phyloP scores from a whole-genome alignment of 106 monocot species.

The Dactylorhiza incarnata region DNA sequence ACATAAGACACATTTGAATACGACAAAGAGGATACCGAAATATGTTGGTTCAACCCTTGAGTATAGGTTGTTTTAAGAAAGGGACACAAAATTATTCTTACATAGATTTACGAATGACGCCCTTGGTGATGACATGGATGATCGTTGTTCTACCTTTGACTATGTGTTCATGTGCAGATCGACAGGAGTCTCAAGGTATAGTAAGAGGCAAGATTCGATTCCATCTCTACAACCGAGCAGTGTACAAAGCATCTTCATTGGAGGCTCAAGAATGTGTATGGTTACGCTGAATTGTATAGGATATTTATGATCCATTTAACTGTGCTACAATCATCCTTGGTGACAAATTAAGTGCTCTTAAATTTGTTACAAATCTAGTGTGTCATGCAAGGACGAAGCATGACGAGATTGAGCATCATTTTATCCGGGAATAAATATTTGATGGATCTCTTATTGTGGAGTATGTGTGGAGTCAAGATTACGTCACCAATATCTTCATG shows the following conservation, averaged over 20 bases:
- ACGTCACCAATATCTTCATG: neutral
- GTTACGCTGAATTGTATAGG: neutral
- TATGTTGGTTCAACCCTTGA: too few species aligned
- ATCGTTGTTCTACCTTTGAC: too few species aligned
- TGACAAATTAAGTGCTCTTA: neutral
- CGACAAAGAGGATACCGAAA: too few species aligned
- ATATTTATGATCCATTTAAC: neutral
- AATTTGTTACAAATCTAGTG: neutral
- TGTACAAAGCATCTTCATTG: neutral
- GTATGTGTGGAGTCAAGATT: neutral
- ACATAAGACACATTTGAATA: too few species aligned
- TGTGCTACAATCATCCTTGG: neutral
- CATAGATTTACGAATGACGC: too few species aligned
- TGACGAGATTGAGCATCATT: neutral
- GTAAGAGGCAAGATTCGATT: too few species aligned
- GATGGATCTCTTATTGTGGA: neutral
- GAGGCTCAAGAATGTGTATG: neutral
- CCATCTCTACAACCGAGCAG: neutral
- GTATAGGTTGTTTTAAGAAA: neutral
- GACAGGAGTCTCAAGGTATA: too few species aligned
- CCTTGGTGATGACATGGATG: too few species aligned
- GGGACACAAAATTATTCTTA: too few species aligned
- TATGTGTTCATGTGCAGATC: too few species aligned
- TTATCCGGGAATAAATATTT: neutral
- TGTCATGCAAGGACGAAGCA: neutral